Evolutionary conservation across 2,329 filamentous ascomycete genomes (phyloP), one percentile per base, ranked within the genome.

Genomic region (Aureobasidium namibiae): DNA sequence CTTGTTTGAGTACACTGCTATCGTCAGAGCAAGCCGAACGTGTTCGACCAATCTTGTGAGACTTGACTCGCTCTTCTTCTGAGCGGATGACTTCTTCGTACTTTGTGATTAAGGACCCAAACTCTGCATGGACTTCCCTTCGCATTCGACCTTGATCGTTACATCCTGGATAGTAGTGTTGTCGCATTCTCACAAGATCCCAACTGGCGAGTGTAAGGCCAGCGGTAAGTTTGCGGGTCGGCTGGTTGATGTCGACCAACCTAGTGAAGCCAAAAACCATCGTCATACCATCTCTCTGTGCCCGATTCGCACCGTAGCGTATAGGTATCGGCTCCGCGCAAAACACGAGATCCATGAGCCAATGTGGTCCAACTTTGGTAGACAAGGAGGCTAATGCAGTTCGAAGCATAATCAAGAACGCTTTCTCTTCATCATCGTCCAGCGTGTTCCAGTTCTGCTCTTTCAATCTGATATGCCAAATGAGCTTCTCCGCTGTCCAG

Each of bases 111-210:
- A 77, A 67, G 7, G 72, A 69, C 49, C 70, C 71, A 60, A 80
- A 79, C 33, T 78, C 75, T 41, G 73, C 72, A 60, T 78, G 75
- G 50, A 78, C 77, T 42, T 73, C 72, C 14, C 72, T 72, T 4
- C 71, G 72, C 24, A 80, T 66, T 11, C 76, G 70, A 14, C 70
- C 70, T 58, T 78, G 76, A 62, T 79, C 76, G 1, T 74, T 73
- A 41, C 75, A 77, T 31, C 73, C 72, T 16, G 69, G 68, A 60
- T 76, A 76, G 29, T 73, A 73, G 24, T 75, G 70, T 60, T 79
- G 72, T 3, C 73, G 72, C 24, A 72, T 69, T 26, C 64, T 73
- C 69, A 79, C 77, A 67, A 79, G 78, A 11, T 63, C 60, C 52
- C 59, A 54, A 16, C 49, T 59, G n/a, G 60, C 60, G 31, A 63